Base-by-base conservation (phyloP, 345 rosid species). In the Firmiana major region DNA sequence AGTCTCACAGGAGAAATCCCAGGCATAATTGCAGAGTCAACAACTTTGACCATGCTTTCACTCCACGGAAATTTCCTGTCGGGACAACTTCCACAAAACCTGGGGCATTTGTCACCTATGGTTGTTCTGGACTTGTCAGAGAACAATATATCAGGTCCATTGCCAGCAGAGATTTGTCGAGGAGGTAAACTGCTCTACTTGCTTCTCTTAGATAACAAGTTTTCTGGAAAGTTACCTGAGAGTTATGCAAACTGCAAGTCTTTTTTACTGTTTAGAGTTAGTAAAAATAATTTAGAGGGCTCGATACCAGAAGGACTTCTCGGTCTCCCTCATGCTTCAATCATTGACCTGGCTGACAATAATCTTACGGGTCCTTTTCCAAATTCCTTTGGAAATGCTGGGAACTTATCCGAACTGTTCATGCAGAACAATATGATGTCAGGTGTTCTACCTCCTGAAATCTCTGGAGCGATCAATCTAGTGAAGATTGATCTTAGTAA, bases 401-500 rank as follows among this genome's bases (percentile, higher is more conserved):
- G 85, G 83, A 95, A 95, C 84, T 73, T 95, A 85, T 91, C 98
- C 7, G 98, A 95, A 81, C 78, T 95, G 77, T 93, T 93, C 84
- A 51, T 93, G 80, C 97, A 90, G 76, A 89, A 81, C 73, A 95
- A 95, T 73, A 84, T 71, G 81, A 80, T 95, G 59, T 89, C 98
- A 10, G 94, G 98, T 46, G 78, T 82, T 74, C 9, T 93, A 40
- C 98, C 98, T 73, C 85, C 84, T 34, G 88, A 89, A 74, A 91
- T 95, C 70, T 89, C 92, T 49, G 80, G 83, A 24, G 94, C 93
- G 38, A 76, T 80, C 74, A 91, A 87, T 80, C 88, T 95, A 72
- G 97, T 95, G 53, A 95, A 95, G 89, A 86, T 95, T 83, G 98
- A 95, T 83, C 89, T 95, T 75, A 91, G 98, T 77, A 87, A 86